phyloP scores from a whole-genome alignment of 73 alveolate genomes.

The Symbiodinium natans region DNA sequence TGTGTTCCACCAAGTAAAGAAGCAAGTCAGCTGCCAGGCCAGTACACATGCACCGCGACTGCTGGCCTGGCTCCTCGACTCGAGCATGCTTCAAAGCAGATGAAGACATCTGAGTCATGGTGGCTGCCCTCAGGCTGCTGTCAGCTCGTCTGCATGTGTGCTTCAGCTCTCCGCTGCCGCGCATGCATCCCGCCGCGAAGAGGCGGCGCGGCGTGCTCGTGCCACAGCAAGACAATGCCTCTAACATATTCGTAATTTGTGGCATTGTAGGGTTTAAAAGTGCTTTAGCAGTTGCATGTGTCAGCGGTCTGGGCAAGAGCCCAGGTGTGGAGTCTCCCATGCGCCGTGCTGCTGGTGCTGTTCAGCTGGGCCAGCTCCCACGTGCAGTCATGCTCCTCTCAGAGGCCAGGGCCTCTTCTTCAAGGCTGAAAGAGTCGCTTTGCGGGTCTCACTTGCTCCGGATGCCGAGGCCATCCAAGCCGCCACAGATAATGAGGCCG shows the following conservation, averaged over 20 bases:
- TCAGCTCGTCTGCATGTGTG: not conserved
- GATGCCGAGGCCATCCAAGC: slow-evolving; percentile 18
- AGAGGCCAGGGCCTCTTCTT: slow-evolving; percentile 9
- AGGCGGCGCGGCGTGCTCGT: not conserved
- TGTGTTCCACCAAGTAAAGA: too few species aligned
- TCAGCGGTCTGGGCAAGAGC: too few species aligned
- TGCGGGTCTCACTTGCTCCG: too few species aligned
- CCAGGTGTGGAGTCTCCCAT: slow-evolving; percentile 72
- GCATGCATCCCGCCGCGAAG: not conserved
- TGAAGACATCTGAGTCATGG: not conserved
- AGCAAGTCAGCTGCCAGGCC: too few species aligned
- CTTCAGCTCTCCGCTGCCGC: not conserved
- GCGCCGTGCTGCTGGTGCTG: slow-evolving; percentile 88
- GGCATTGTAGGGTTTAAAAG: too few species aligned
- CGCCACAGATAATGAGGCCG: not conserved
- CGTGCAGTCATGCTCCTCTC: slow-evolving; percentile 65
- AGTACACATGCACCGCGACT: too few species aligned
- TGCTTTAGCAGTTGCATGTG: too few species aligned
- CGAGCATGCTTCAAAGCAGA: too few species aligned
- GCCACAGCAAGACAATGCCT: not conserved
- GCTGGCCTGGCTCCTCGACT: too few species aligned
- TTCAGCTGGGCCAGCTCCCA: slow-evolving; percentile 48
- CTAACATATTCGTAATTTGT: too few species aligned
- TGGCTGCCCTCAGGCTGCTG: not conserved
- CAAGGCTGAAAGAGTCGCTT: not conserved